These are phyloP conservation scores for Talaromyces liani DNA, from an alignment of 495 filamentous ascomycete genomes.

Conservation along the genomic window DNA sequence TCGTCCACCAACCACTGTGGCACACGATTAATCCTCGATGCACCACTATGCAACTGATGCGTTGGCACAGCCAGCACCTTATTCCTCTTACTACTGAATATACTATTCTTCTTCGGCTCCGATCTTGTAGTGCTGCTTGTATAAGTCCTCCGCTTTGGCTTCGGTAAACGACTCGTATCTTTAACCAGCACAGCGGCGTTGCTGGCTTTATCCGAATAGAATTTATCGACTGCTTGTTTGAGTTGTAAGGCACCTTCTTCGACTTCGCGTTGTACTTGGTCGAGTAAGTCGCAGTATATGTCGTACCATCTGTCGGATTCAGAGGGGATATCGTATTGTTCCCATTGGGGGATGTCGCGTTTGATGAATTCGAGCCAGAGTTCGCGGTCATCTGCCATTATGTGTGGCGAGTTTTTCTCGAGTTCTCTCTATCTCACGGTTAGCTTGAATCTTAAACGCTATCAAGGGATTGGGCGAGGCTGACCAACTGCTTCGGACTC, in stretches of 20 bases:
- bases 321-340: conserved; percentile 47
- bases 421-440: conserved; percentile 36
- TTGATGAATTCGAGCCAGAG: conserved; percentile 64
- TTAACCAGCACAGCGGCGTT: conserved; percentile 39
- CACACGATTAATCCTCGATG: conserved; percentile 29
- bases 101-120: conserved; percentile 23
- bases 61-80: conserved; percentile 30
- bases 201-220: conserved; percentile 40
- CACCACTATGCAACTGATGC: conserved; percentile 29
- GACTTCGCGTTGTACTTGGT: conserved; percentile 36
- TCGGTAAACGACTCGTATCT: conserved; percentile 20
- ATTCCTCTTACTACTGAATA: conserved; percentile 32
- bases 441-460: neutral
- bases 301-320: conserved; percentile 56
- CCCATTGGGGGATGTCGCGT: conserved; percentile 57
- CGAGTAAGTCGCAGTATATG: conserved; percentile 47
- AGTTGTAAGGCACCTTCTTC: conserved; percentile 41
- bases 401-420: conserved; percentile 60
- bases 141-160: conserved; percentile 17
- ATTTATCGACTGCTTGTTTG: conserved; percentile 40
- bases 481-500: conserved; percentile 58
- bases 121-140: conserved; percentile 12
- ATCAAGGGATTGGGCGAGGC: neutral
- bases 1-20: conserved; percentile 36
- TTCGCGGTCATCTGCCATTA: conserved; percentile 51